Conservation (phyloP, 768 basidiomycete species). For the Cystobasidium onofrii region DNA sequence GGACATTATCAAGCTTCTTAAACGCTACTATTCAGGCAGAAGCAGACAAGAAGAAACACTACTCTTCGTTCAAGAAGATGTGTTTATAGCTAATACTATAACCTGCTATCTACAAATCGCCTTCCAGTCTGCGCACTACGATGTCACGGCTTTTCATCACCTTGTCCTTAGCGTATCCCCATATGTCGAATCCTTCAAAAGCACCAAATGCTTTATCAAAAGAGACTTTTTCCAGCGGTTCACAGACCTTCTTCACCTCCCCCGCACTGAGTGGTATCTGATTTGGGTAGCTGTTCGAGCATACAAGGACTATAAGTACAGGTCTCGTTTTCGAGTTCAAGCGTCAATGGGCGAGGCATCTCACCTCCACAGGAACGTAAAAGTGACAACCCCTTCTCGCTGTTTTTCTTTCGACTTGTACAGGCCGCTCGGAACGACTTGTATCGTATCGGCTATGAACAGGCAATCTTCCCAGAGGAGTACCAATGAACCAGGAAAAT, state of each 20-base stretch:
- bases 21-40: too few species aligned
- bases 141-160: conserved; percentile 27
- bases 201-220: conserved; percentile 33
- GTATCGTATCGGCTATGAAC: conserved; percentile 31
- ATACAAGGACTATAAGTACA: neutral
- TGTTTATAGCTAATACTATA: too few species aligned
- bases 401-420: conserved; percentile 27
- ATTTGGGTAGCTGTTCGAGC: conserved; percentile 29
- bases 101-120: neutral
- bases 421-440: conserved; percentile 23
- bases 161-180: conserved; percentile 32
- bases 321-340: neutral
- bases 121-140: neutral
- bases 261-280: conserved; percentile 22
- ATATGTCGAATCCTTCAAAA: conserved; percentile 20
- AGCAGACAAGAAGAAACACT: too few species aligned
- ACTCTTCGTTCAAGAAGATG: too few species aligned
- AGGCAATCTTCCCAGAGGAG: conserved; percentile 31
- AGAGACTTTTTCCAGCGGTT: conserved; percentile 21
- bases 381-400: conserved; percentile 1
- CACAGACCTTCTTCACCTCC: conserved; percentile 23
- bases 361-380: conserved; percentile 32
- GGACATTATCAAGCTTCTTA: too few species aligned
- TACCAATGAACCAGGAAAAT: conserved; percentile 32
- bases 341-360: neutral